These are phyloP conservation scores for Pseudocercospora fuligena DNA, from an alignment of 2,329 filamentous ascomycete genomes.

Conservation along the genomic window DNA sequence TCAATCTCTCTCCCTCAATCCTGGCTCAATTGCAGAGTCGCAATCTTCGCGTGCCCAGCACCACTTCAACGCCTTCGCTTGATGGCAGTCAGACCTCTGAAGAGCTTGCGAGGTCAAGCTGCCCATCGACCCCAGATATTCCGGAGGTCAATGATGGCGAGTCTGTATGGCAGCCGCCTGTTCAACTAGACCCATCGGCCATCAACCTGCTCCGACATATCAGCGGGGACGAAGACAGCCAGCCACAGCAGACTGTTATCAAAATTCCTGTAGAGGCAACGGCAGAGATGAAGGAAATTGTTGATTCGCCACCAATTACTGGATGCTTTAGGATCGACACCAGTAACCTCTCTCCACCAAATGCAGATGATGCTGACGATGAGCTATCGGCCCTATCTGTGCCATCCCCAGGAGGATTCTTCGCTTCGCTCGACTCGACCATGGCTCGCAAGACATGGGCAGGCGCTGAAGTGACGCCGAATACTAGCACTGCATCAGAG, in stretches of 20 bases:
- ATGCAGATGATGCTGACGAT: constrained; percentile 60
- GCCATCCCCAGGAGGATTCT: constrained; percentile 90
- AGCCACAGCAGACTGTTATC: constrained; percentile 39
- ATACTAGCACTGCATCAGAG: constrained; percentile 86
- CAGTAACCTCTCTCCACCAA: constrained; percentile 32
- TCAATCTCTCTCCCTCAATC: constrained; percentile 49
- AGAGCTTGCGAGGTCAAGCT: constrained; percentile 80
- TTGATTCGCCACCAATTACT: constrained; percentile 51
- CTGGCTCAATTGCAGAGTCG: constrained; percentile 69
- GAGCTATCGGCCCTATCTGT: constrained; percentile 78
- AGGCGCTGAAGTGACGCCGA: constrained; percentile 64
- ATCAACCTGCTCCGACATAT: constrained; percentile 80
- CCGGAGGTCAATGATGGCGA: constrained; percentile 58
- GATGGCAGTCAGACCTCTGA: constrained; percentile 90
- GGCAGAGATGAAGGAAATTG: constrained; percentile 65
- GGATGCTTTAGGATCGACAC: constrained; percentile 48
- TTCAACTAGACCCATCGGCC: constrained; percentile 74
- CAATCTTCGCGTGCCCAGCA: constrained; percentile 68
- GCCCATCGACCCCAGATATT: constrained; percentile 80
- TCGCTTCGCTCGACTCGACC: constrained; percentile 77
- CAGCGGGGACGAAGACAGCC: constrained; percentile 54
- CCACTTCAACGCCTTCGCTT: constrained; percentile 82
- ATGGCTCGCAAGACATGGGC: constrained; percentile 80
- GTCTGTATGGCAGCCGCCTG: constrained; percentile 65
- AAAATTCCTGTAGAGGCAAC: constrained; percentile 55